A percentile compares a stretch with the other conserved stretches of the same genome.
These are phyloP conservation scores for Mangifera indica DNA, from an alignment of 345 rosid genomes.

Conservation along the genomic window DNA sequence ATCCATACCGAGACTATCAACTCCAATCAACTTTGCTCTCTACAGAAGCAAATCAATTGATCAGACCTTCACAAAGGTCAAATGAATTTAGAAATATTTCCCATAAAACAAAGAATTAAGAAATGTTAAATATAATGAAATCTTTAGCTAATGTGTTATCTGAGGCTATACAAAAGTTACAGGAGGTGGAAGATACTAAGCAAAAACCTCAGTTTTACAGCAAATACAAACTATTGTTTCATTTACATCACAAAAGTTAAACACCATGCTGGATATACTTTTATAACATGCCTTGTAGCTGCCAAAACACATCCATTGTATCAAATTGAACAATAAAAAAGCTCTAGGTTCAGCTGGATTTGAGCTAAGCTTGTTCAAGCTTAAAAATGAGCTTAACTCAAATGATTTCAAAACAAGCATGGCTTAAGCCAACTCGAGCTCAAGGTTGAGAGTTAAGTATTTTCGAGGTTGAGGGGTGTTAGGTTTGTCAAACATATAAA, in stretches of 20 bases:
- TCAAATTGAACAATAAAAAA: neutral
- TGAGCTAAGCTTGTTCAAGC: too few relatives aligned
- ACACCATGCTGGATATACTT: neutral
- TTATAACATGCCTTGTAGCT: neutral
- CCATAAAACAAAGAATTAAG: too few relatives aligned
- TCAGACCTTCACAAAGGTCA: neutral
- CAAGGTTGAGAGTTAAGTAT: too few relatives aligned
- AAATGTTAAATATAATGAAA: neutral
- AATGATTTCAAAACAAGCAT: too few relatives aligned
- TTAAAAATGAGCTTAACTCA: too few relatives aligned
- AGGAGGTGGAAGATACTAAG: neutral
- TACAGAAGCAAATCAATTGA: slow-evolving; percentile 19
- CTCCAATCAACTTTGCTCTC: slow-evolving; percentile 76
- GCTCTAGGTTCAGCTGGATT: too few relatives aligned
- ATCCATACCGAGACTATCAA: slow-evolving; percentile 93
- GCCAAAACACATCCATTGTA: neutral
- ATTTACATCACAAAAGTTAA: neutral
- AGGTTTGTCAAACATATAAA: too few relatives aligned
- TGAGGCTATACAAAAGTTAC: neutral
- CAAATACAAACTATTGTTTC: neutral
- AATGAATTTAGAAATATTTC: neutral
- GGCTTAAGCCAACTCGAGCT: too few relatives aligned
- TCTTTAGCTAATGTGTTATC: neutral
- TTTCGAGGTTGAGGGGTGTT: too few relatives aligned
- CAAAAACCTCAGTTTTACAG: too few relatives aligned